A percentile compares a stretch with the other conserved stretches of the same genome.
These are phyloP conservation scores for Beauveria rudraprayagi DNA, from an alignment of 2,329 filamentous ascomycete species.

Conservation along the genomic window DNA sequence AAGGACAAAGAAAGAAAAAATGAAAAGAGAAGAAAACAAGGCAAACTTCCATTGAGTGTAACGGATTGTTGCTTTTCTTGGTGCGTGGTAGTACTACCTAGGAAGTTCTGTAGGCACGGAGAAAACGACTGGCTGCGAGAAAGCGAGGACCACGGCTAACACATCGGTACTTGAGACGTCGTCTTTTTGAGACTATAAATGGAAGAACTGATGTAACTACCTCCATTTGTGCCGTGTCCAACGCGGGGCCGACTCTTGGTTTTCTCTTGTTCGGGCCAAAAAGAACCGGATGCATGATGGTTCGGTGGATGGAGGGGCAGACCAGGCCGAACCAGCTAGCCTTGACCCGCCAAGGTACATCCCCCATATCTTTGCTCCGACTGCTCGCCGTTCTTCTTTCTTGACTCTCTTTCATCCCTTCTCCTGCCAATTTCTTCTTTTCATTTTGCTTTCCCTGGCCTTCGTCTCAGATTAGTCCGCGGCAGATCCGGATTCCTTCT, in stretches of 20 bases:
- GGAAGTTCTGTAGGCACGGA: no score
- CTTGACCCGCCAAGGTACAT: constrained; percentile 5
- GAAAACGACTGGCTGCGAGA: no score
- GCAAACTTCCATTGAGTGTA: no score
- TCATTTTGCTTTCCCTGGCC: not conserved
- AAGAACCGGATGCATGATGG: not conserved
- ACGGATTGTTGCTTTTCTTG: no score
- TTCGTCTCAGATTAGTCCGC: not conserved
- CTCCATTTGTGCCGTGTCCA: not conserved
- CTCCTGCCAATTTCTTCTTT: not conserved
- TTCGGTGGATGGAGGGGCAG: constrained; percentile 6
- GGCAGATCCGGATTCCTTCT: not conserved
- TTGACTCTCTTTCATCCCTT: not conserved
- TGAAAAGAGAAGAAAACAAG: no score
- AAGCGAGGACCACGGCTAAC: no score
- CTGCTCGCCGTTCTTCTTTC: constrained; percentile 5
- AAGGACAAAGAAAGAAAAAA: no score
- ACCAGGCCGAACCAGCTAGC: constrained; percentile 1
- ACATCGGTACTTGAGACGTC: not conserved
- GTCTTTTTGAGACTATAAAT: not conserved
- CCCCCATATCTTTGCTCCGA: constrained; percentile 6
- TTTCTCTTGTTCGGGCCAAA: not conserved
- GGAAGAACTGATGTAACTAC: not conserved
- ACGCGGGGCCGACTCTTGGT: not conserved
- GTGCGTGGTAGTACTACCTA: no score